Base-by-base conservation (phyloP, 2,329 filamentous ascomycete species). In the Emericellopsis cladophorae region DNA sequence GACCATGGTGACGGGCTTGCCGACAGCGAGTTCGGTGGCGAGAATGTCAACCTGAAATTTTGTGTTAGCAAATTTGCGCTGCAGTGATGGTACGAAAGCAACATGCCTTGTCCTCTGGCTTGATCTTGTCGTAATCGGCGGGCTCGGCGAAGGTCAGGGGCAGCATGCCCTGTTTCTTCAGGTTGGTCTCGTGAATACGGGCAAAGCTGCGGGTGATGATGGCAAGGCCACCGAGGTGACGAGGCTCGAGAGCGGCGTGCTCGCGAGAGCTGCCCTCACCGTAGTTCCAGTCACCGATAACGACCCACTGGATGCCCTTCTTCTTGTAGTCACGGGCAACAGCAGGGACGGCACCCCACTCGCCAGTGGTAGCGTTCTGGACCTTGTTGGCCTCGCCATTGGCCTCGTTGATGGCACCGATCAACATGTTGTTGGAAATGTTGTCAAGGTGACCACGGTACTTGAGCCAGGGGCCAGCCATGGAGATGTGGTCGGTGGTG, bases 81-180 rank as follows among this genome's bases (percentile, higher is more conserved):
- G n/a, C 23, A 11, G n/a, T 18, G 7, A 7, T 26, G 24, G 11
- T 9, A 11, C 3, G 12, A 9, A 16, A 29, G 12, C 35, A 47
- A 58, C 59, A 52, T 58, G 72, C 80, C 69, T 82, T 89, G 74
- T 95, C 92, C 46, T 92, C 81, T 51, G 88, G 84, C 61, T 83
- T 79, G 65, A 98, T 89, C 78, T 86, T 94, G 65, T 98, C 92
- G 67, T 98, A 98, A 67, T 98, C 92, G 61, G 83, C 90, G 43
- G 90, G 90, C 61, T 96, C 81, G 44, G 79, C 68, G 71, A 98
- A 98, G 55, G 89, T 96, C 50, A 98, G 77, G 57, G 92, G 92
- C 70, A 98, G 84, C 90, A 98, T 95, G 69, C 92, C 92, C 79
- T 98, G 92, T 83, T 98, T 98, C 86, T 98, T 98, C 73, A 98